A percentile compares a stretch with the other conserved stretches of the same genome.
These are phyloP conservation scores for Parachaetomium inaequale DNA, from an alignment of 495 filamentous ascomycete species.

Conservation along the genomic window DNA sequence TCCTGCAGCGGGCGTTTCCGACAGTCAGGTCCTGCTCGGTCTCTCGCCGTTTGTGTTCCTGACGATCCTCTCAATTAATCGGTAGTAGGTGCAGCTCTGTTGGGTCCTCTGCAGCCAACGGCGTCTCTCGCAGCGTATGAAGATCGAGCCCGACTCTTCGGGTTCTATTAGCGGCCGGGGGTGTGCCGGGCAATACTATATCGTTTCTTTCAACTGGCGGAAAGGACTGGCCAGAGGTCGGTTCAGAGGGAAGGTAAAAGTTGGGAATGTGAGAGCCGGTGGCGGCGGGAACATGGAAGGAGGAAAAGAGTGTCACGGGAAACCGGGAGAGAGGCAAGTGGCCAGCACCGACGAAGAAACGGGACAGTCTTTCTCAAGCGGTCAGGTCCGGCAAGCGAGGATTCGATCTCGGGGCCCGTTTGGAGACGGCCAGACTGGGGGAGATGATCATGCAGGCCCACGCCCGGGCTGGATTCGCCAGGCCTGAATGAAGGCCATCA, in stretches of 20 bases:
- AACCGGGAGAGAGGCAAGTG: constrained; percentile 6
- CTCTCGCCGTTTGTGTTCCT: constrained; percentile 19
- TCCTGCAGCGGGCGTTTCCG: constrained; percentile 13
- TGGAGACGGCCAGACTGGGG: constrained; percentile 26
- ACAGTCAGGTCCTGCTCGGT: not conserved
- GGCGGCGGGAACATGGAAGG: constrained; percentile 2
- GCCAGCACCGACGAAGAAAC: constrained; percentile 4
- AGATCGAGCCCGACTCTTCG: constrained; percentile 24
- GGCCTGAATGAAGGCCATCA: constrained; percentile 26
- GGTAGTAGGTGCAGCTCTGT: constrained; percentile 21
- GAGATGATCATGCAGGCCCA: constrained; percentile 36
- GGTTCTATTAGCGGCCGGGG: constrained; percentile 7
- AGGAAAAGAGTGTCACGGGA: constrained; percentile 13
- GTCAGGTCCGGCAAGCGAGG: constrained; percentile 3
- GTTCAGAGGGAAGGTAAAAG: constrained; percentile 9
- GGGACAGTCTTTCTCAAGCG: not conserved
- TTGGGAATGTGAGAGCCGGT: not conserved
- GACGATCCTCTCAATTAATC: constrained; percentile 15
- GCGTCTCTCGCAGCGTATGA: constrained; percentile 25
- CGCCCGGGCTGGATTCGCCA: constrained; percentile 27
- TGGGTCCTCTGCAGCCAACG: constrained; percentile 27
- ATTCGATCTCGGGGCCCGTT: constrained; percentile 22
- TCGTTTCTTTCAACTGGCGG: not conserved
- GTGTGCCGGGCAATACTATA: not conserved
- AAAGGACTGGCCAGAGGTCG: constrained; percentile 17